Evolutionary conservation across 2,329 filamentous ascomycete genomes (phyloP), one percentile per base, ranked within the genome.

Genomic region (Penicillium sp.): DNA sequence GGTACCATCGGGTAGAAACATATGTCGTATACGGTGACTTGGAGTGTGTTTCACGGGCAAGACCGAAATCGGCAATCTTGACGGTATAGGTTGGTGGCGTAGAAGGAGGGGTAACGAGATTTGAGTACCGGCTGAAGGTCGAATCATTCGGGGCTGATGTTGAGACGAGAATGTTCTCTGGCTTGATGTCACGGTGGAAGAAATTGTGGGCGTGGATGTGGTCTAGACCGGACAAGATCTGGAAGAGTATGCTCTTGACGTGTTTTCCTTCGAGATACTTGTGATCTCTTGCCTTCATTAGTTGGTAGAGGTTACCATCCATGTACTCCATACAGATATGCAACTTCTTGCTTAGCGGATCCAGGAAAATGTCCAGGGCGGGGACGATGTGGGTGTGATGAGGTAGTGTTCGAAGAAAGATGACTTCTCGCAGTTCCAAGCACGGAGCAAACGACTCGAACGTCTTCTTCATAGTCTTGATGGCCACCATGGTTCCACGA

Each of bases 401-500:
- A 2, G 94, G 94, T 16, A 99, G 80, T 11, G 91, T 93, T 68
- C 91, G 87, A 47, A 99, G 80, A 75, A 99, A 99, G 71, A 99
- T 94, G 63, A 99, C 94, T 74, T 99, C 94, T 60, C 94, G 88
- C 54, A 99, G 83, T 74, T 99, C 94, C 62, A 97, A 77, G 72
- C 94, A 99, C 52, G 91, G 89, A 16, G 84, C 79, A 69, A 97
- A 91, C 1, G 90, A 96, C 66, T 97, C 92, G 67, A 97, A 99
- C 0, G 89, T 92, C 83, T 99, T 99, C 82, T 99, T 99, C 94
- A 99, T 99, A 5, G 94, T 97, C 78, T 99, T 99, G 77, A 99
- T 97, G 45, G 94, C 94, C 67, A 97, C 93, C 80, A 97, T 84
- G 57, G 92, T 96, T 65, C 93, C 93, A 72, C 92, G 84, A 64